Percentiles rank a stretch among this genome's conserved stretches.
Conservation (phyloP, 1,284 basidiomycete genomes). For the Exobasidium rhododendri region DNA sequence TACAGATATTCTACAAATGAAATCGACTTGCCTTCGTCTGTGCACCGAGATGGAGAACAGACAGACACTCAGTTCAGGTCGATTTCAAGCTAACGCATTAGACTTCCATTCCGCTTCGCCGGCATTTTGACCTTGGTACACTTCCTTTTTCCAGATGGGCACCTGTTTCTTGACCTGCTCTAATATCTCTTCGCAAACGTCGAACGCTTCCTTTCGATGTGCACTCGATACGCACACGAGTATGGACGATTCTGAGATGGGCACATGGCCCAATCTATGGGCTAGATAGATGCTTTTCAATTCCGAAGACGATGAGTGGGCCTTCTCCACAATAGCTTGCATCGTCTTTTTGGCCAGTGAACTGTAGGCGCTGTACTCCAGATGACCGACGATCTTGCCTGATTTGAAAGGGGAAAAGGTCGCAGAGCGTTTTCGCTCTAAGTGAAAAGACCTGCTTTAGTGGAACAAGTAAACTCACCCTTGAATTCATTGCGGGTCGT, state of each 20-base stretch:
- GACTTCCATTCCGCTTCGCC: conserved; percentile 7
- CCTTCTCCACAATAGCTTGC: conserved; percentile 18
- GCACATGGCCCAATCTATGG: conserved; percentile 75
- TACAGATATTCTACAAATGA: too few relatives aligned
- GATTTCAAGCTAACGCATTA: conserved; percentile 1
- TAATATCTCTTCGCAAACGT: conserved; percentile 73
- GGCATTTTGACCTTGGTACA: conserved; percentile 36
- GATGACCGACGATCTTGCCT: conserved; percentile 70
- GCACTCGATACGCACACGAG: conserved; percentile 81
- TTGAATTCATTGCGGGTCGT: conserved; percentile 66
- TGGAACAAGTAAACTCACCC: conserved; percentile 52
- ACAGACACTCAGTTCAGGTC: too few relatives aligned
- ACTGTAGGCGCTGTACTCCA: conserved; percentile 77
- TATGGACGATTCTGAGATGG: conserved; percentile 75
- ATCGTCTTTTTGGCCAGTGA: conserved; percentile 73
- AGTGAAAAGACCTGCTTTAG: neutral
- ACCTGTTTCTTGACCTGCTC: conserved; percentile 77
- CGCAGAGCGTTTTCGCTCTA: too few relatives aligned
- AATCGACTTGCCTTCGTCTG: too few relatives aligned
- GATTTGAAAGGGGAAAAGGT: too few relatives aligned
- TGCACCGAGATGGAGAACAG: too few relatives aligned
- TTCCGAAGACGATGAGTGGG: conserved; percentile 17
- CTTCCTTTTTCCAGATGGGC: conserved; percentile 86
- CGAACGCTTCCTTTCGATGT: conserved; percentile 76
- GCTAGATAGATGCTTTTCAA: conserved; percentile 60